These are phyloP conservation scores for Leccinum insolens DNA, from an alignment of 1,284 basidiomycete species.

Conservation along the genomic window DNA sequence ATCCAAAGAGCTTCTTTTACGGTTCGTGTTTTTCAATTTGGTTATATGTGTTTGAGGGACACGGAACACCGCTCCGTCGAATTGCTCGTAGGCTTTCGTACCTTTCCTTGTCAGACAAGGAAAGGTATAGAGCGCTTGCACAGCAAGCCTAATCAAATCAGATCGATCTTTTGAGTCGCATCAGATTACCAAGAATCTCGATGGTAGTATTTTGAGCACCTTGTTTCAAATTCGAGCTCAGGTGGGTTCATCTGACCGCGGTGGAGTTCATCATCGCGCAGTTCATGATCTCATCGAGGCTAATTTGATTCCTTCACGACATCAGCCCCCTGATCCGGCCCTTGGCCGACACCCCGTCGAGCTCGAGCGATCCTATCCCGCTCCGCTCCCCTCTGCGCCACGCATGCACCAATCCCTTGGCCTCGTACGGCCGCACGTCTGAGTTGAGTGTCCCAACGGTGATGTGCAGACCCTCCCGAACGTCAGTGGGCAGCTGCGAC, in stretches of 20 bases:
- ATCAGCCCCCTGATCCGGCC: conserved; percentile 46
- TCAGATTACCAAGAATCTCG: too few relatives aligned
- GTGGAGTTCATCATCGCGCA: not conserved
- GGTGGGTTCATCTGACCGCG: not conserved
- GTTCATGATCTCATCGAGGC: not conserved
- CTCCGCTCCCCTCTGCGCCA: conserved; percentile 49
- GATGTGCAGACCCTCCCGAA: conserved; percentile 71
- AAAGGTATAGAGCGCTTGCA: too few relatives aligned
- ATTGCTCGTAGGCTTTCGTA: too few relatives aligned
- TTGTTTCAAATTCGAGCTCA: not conserved
- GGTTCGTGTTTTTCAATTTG: too few relatives aligned
- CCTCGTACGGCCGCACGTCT: conserved; percentile 72
- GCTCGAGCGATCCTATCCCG: conserved; percentile 36
- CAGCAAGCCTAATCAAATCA: too few relatives aligned
- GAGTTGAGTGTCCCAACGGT: conserved; percentile 79
- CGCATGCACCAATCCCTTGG: conserved; percentile 58
- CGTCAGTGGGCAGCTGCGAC: conserved; percentile 47
- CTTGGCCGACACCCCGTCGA: conserved; percentile 39
- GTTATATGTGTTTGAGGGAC: too few relatives aligned
- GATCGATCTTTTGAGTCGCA: too few relatives aligned
- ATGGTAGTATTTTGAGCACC: too few relatives aligned
- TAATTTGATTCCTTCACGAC: conserved; percentile 11
- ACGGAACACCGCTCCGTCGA: too few relatives aligned
- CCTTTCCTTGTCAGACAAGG: too few relatives aligned
- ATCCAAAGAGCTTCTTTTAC: too few relatives aligned